Percentiles rank a stretch among this genome's conserved stretches.
These are phyloP conservation scores for Curvularia verruculosa DNA, from an alignment of 2,329 filamentous ascomycete genomes.

Conservation along the genomic window DNA sequence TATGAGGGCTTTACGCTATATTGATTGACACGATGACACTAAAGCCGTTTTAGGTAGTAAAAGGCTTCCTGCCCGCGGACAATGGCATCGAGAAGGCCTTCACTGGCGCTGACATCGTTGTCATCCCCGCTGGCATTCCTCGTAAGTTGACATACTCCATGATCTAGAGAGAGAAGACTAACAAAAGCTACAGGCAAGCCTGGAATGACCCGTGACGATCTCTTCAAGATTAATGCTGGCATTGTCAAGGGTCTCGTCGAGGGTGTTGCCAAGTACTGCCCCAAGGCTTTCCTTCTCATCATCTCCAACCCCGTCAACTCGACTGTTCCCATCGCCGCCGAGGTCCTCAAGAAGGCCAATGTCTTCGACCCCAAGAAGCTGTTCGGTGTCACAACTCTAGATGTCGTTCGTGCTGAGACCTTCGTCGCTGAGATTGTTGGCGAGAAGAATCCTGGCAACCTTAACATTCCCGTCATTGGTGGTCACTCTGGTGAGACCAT, in stretches of 20 bases:
- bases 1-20: conserved; percentile 54
- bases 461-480: conserved; percentile 89
- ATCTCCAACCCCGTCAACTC: conserved; percentile 99
- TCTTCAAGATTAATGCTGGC: conserved; percentile 99
- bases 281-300: conserved; percentile 93
- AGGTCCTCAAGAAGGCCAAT: conserved; percentile 90
- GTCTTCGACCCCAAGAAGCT: conserved; percentile 96
- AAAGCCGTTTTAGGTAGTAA: conserved; percentile 65
- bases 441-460: conserved; percentile 79
- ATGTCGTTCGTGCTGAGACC: conserved; percentile 97
- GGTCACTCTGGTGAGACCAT: conserved; percentile 99
- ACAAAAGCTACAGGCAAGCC: conserved; percentile 80
- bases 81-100: conserved; percentile 85
- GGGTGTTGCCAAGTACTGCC: conserved; percentile 82
- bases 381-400: conserved; percentile 97
- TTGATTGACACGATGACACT: conserved; percentile 21
- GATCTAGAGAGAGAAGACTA: conserved; percentile 11
- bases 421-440: conserved; percentile 88
- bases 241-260: conserved; percentile 95
- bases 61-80: conserved; percentile 85
- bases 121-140: conserved; percentile 97
- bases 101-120: conserved; percentile 91
- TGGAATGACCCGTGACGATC: conserved; percentile 98
- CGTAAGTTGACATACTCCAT: conserved; percentile 61
- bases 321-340: conserved; percentile 94